Conservation (phyloP, 768 basidiomycete species). For the Lactarius psammicola region DNA sequence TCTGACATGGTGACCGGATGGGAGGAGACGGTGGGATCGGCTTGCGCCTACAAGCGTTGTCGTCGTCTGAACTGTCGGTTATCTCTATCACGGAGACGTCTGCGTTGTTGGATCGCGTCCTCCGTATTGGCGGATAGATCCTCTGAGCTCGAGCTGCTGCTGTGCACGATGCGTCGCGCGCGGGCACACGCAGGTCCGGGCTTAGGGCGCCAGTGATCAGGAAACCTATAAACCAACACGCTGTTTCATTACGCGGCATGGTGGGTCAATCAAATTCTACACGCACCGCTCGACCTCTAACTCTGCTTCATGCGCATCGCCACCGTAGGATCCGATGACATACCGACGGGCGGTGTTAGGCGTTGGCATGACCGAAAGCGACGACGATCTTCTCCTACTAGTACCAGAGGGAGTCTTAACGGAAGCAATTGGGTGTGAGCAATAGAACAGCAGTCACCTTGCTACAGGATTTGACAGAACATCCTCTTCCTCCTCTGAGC, state of each 20-base stretch:
- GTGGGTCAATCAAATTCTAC: neutral
- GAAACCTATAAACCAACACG: neutral
- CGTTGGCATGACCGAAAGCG: constrained; percentile 9
- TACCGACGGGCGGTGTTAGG: neutral
- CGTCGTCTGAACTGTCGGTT: constrained; percentile 21
- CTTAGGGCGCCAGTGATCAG: neutral
- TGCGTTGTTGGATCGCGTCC: neutral
- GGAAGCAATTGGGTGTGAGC: neutral
- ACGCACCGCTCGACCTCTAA: constrained; percentile 20
- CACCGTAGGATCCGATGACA: neutral
- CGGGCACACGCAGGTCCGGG: constrained; percentile 14
- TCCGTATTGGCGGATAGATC: neutral
- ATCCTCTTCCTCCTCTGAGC: constrained; percentile 13
- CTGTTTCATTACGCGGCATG: neutral
- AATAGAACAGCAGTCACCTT: constrained; percentile 2
- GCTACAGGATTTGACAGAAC: neutral
- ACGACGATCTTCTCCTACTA: constrained; percentile 14
- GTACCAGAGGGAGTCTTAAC: neutral
- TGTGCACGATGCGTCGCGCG: constrained; percentile 18
- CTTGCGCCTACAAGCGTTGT: neutral
- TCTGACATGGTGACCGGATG: neutral
- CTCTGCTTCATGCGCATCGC: neutral
- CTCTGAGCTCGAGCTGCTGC: constrained; percentile 17
- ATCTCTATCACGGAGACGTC: constrained; percentile 15
- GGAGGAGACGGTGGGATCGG: neutral